Conservation (phyloP, 2,329 filamentous ascomycete genomes). For the Plenodomus tracheiphilus region DNA sequence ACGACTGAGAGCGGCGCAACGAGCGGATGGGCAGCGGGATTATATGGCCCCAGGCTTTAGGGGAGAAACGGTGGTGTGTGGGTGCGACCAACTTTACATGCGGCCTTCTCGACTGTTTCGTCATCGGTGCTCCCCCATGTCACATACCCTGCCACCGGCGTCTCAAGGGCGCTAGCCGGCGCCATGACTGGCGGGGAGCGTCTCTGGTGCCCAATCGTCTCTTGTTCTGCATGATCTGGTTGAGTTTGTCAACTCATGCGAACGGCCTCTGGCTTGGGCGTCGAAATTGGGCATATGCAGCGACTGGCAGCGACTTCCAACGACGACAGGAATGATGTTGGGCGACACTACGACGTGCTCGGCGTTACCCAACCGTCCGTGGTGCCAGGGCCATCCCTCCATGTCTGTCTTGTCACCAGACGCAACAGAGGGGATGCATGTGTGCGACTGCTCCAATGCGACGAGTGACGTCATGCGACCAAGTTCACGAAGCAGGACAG, state of each 20-base stretch:
- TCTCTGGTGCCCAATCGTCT: slow-evolving; percentile 7
- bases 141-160: slow-evolving; percentile 10
- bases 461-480: slow-evolving; percentile 26
- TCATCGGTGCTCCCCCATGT: slow-evolving; percentile 28
- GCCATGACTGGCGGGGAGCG: slow-evolving; percentile 16
- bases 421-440: slow-evolving; percentile 18
- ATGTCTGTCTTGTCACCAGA: slow-evolving; percentile 14
- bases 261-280: slow-evolving; percentile 11
- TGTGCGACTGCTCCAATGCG: neutral
- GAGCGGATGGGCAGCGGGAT: slow-evolving; percentile 9
- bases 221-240: neutral
- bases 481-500: slow-evolving; percentile 3
- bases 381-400: slow-evolving; percentile 25
- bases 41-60: slow-evolving; percentile 16
- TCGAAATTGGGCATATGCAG: slow-evolving; percentile 17
- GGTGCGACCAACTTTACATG: slow-evolving; percentile 29
- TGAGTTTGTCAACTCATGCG: neutral
- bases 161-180: slow-evolving; percentile 10
- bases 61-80: slow-evolving; percentile 16
- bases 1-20: slow-evolving; percentile 4
- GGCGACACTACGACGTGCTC: neutral
- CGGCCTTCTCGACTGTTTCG: slow-evolving; percentile 21
- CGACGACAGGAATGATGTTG: neutral
- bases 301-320: neutral
- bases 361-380: slow-evolving; percentile 3